Conservation (phyloP, 2,329 filamentous ascomycete genomes). For the Ceratocystis albifundus region DNA sequence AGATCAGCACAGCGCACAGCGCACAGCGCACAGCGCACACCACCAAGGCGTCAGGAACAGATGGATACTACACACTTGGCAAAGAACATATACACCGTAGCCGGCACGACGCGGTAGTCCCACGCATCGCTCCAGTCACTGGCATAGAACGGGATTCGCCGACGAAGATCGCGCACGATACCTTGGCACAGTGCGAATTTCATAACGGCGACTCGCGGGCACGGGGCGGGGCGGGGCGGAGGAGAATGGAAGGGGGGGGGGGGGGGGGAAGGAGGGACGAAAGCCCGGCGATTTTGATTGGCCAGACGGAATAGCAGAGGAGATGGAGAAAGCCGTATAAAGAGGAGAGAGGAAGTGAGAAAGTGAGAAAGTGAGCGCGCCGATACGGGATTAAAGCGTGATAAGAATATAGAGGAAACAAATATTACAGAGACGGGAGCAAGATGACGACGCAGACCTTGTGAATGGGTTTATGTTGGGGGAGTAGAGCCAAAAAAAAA, state of each 20-base stretch:
- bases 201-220: not conserved
- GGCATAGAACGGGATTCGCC: constrained; percentile 62
- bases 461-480: not conserved
- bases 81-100: constrained; percentile 90
- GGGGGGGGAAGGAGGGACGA: too few species aligned
- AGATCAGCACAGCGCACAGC: not conserved
- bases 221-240: not conserved
- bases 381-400: not conserved
- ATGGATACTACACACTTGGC: constrained; percentile 64
- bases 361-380: not conserved
- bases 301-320: not conserved
- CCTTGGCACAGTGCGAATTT: constrained; percentile 49
- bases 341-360: too few species aligned
- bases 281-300: not conserved
- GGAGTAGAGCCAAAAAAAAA: not conserved
- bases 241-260: too few species aligned
- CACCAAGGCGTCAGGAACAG: not conserved
- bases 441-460: not conserved
- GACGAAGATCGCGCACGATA: constrained; percentile 66
- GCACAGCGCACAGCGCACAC: too few species aligned
- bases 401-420: not conserved
- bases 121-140: constrained; percentile 81
- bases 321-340: not conserved
- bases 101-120: constrained; percentile 80
- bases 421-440: not conserved